These are phyloP conservation scores for Kluyveromyces lactis DNA, from an alignment of 805 yeast species.

Conservation along the genomic window DNA sequence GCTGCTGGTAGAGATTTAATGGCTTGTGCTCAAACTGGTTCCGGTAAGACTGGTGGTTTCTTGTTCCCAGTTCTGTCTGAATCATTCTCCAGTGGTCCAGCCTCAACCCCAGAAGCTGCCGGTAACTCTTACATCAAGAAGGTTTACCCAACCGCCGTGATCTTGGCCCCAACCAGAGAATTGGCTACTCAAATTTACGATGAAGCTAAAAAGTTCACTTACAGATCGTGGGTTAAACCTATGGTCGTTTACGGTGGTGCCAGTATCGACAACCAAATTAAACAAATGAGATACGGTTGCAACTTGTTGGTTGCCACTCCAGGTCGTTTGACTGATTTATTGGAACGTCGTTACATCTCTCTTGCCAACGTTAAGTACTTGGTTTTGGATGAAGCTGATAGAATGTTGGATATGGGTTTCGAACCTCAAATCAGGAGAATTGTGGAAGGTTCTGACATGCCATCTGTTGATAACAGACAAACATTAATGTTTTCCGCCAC, in stretches of 20 bases:
- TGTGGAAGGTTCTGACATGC: slow-evolving; percentile 98
- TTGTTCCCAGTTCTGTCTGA: slow-evolving; percentile 94
- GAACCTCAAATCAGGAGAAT: slow-evolving; percentile 99
- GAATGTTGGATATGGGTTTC: slow-evolving; percentile 99
- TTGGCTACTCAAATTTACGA: slow-evolving; percentile 94
- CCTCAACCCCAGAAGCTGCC: slow-evolving; percentile 38
- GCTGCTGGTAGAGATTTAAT: slow-evolving; percentile 84
- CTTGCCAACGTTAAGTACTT: slow-evolving; percentile 83
- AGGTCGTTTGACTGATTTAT: slow-evolving; percentile 93
- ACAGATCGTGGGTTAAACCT: slow-evolving; percentile 97
- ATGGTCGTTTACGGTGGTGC: slow-evolving; percentile 99
- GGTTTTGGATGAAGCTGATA: slow-evolving; percentile 97
- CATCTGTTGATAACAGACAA: slow-evolving; percentile 82
- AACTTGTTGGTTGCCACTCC: slow-evolving; percentile 97
- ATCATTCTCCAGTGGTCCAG: slow-evolving; percentile 84
- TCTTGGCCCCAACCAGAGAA: slow-evolving; percentile 99
- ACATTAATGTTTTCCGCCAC: slow-evolving; percentile 98
- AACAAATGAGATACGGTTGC: slow-evolving; percentile 87
- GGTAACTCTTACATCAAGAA: slow-evolving; percentile 47
- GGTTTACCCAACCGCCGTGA: slow-evolving; percentile 90
- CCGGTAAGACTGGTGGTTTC: slow-evolving; percentile 99
- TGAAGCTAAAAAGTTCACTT: slow-evolving; percentile 90
- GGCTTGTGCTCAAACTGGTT: slow-evolving; percentile 98
- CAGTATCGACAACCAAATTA: slow-evolving; percentile 78
- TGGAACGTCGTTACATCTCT: slow-evolving; percentile 92